Evolutionary conservation across 148 eudicot genomes (phyloP).

Genomic region (Limonium bicolor): DNA sequence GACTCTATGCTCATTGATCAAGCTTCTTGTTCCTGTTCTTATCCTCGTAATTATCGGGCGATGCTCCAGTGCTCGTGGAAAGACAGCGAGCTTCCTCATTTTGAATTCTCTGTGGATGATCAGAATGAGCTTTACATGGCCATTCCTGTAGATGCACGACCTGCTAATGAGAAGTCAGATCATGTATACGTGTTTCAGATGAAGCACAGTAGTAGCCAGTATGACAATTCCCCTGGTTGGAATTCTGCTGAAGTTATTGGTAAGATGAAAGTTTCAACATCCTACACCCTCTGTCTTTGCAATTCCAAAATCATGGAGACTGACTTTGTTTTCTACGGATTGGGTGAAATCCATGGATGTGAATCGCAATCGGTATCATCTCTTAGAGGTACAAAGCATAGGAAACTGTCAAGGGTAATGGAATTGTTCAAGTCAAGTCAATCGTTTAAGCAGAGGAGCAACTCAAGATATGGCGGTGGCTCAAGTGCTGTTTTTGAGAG

Average conservation of each 20-base stretch:
- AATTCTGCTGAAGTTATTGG: conserved; percentile 33
- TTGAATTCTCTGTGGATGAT: conserved; percentile 64
- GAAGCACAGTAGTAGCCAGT: conserved; percentile 14
- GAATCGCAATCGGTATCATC: conserved; percentile 21
- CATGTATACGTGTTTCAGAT: conserved; percentile 41
- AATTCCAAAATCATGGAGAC: conserved; percentile 43
- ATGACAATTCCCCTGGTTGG: conserved; percentile 7
- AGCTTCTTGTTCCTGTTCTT: conserved; percentile 19
- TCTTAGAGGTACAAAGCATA: conserved; percentile 25
- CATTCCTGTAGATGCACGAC: conserved; percentile 20
- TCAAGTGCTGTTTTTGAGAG: conserved; percentile 20
- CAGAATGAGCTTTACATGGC: conserved; percentile 49
- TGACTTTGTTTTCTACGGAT: conserved; percentile 50
- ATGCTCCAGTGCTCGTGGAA: conserved; percentile 66
- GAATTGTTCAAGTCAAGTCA: conserved; percentile 38
- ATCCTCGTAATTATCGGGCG: conserved; percentile 25
- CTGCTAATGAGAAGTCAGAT: conserved; percentile 25
- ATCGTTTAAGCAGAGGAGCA: conserved; percentile 21
- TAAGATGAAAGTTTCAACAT: conserved; percentile 63
- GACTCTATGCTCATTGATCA: conserved; percentile 21
- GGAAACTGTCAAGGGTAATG: conserved; percentile 41
- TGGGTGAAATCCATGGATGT: conserved; percentile 14
- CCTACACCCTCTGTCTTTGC: conserved; percentile 22
- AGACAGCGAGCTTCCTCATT: conserved; percentile 43
- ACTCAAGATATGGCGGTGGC: conserved; percentile 19